phyloP scores from a whole-genome alignment of 306 rosid species.

The Cercis canadensis region DNA sequence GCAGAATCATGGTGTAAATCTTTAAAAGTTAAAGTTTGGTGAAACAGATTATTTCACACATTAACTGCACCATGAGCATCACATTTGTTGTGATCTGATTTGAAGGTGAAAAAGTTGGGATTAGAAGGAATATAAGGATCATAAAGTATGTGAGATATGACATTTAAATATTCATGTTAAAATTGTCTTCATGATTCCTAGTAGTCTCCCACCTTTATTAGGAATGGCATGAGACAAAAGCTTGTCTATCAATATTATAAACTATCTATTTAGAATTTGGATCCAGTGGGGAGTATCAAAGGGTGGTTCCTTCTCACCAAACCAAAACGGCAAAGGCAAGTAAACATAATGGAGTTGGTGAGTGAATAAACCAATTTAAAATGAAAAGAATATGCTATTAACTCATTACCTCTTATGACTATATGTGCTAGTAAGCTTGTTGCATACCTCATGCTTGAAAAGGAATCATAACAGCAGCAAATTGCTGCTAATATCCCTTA shows the following conservation, averaged over 20 bases:
- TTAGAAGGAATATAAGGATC: background rate
- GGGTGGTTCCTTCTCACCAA: constrained; percentile 30
- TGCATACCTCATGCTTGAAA: constrained; percentile 1
- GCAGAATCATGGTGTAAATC: background rate
- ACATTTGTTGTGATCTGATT: constrained; percentile 40
- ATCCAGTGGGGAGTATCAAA: constrained; percentile 23
- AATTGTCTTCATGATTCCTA: too few relatives aligned
- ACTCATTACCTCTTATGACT: background rate
- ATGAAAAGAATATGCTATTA: background rate
- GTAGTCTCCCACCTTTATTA: too few relatives aligned
- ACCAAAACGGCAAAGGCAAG: constrained; percentile 51
- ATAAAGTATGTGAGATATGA: too few relatives aligned
- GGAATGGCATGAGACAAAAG: too few relatives aligned
- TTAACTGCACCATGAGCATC: constrained; percentile 31
- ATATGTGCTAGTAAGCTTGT: background rate
- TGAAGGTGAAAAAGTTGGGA: constrained; percentile 34
- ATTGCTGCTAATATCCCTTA: too few relatives aligned
- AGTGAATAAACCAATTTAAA: background rate
- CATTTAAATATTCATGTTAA: too few relatives aligned
- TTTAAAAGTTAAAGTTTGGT: too few relatives aligned
- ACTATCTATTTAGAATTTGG: too few relatives aligned
- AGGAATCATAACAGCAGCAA: background rate
- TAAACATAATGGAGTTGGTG: constrained; percentile 39
- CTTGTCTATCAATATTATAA: too few relatives aligned
- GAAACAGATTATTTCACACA: too few relatives aligned